Conservation (phyloP, 148 eudicot species). For the Agrostemma githago region DNA sequence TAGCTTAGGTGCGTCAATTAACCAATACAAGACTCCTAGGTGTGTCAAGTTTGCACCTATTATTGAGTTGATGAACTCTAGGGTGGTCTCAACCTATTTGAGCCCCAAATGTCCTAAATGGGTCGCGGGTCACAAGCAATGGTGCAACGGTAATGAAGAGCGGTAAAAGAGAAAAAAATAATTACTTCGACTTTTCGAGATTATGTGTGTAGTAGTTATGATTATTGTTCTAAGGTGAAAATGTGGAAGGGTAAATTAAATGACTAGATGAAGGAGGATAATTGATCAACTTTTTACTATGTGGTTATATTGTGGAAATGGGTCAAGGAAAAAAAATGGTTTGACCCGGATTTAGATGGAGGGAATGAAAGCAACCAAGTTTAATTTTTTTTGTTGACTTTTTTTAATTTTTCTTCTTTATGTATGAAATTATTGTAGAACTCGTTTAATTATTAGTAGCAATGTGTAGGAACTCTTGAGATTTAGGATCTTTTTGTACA, state of each 20-base stretch:
- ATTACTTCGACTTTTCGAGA: constrained; percentile 4
- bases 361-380: constrained; percentile 11
- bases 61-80: constrained; percentile 70
- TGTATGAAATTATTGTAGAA: constrained; percentile 33
- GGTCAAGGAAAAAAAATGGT: not conserved
- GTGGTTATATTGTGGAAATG: constrained; percentile 22
- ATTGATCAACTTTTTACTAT: no score
- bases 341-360: constrained; percentile 20
- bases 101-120: constrained; percentile 95
- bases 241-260: constrained; percentile 9
- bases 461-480: constrained; percentile 27
- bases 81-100: constrained; percentile 48
- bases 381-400: constrained; percentile 12
- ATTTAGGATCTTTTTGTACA: constrained; percentile 42
- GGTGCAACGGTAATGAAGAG: constrained; percentile 52
- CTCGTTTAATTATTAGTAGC: constrained; percentile 24
- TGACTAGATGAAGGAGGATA: not conserved
- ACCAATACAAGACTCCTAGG: constrained; percentile 91
- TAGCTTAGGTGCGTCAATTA: constrained; percentile 91
- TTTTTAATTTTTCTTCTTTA: not conserved
- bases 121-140: constrained; percentile 78
- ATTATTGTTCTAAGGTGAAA: constrained; percentile 4
- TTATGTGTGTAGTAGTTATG: not conserved
- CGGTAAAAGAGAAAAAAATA: constrained; percentile 12
- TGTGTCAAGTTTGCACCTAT: constrained; percentile 87